These are phyloP conservation scores for Myriosclerotinia scirpicola DNA, from an alignment of 2,329 filamentous ascomycete genomes.

Conservation along the genomic window DNA sequence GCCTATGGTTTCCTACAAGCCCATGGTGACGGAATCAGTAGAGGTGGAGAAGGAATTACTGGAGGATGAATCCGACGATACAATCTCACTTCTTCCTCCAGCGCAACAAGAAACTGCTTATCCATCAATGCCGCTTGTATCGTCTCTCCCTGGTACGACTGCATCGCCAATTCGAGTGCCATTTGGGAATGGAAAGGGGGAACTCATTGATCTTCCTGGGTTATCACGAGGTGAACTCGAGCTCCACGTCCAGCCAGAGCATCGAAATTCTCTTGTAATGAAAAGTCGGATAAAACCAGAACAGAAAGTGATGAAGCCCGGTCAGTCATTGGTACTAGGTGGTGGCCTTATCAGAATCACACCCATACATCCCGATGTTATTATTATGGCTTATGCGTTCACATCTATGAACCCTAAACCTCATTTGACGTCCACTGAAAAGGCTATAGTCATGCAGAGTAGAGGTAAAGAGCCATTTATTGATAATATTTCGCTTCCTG, in stretches of 20 bases:
- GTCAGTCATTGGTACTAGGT: constrained; percentile 73
- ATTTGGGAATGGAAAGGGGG: constrained; percentile 81
- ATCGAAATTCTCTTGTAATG: constrained; percentile 74
- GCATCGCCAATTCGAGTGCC: constrained; percentile 92
- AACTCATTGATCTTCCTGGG: constrained; percentile 90
- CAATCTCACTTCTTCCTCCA: constrained; percentile 68
- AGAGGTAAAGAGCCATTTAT: constrained; percentile 61
- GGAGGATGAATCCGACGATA: constrained; percentile 28
- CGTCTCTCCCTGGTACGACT: constrained; percentile 85
- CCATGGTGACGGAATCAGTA: constrained; percentile 23
- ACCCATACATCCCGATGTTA: constrained; percentile 61
- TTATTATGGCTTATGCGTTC: constrained; percentile 84
- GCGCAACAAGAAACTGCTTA: constrained; percentile 70
- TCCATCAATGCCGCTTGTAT: constrained; percentile 83
- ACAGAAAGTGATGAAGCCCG: constrained; percentile 70
- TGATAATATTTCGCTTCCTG: constrained; percentile 61
- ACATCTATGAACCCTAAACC: constrained; percentile 62
- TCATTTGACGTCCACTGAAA: constrained; percentile 77
- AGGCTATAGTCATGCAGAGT: constrained; percentile 72
- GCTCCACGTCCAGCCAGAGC: constrained; percentile 64
- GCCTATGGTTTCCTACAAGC: not conserved
- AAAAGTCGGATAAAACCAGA: constrained; percentile 69
- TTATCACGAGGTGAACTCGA: constrained; percentile 73
- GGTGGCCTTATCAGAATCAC: constrained; percentile 88
- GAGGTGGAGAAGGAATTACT: constrained; percentile 25